phyloP scores from a whole-genome alignment of 345 rosid species.

The Corchorus capsularis region DNA sequence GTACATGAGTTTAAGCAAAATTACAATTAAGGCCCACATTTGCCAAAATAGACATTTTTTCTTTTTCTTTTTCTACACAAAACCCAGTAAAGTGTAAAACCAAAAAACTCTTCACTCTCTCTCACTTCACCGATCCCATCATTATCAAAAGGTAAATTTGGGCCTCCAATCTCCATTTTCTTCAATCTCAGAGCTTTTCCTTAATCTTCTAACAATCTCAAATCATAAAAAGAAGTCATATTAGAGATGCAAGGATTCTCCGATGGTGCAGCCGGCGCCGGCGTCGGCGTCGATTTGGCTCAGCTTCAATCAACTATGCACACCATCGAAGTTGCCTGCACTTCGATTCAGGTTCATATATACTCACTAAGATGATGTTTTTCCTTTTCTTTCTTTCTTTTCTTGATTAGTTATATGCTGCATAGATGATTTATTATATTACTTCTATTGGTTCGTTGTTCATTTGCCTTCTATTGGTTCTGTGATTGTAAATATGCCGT shows the following conservation, averaged over 20 bases:
- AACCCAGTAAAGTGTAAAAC: background rate
- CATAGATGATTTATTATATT: background rate
- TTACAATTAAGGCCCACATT: background rate
- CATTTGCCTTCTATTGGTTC: background rate
- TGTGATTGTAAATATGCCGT: background rate
- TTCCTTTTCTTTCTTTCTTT: background rate
- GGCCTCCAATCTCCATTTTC: background rate
- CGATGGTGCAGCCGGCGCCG: slow-evolving; percentile 24
- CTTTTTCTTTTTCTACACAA: background rate
- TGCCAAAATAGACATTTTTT: background rate
- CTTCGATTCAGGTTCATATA: slow-evolving; percentile 76
- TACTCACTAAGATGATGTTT: background rate
- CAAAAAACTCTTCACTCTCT: background rate
- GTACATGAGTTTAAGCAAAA: background rate
- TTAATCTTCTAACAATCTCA: slow-evolving; percentile 2
- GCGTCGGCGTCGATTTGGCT: slow-evolving; percentile 56
- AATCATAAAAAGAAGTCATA: background rate
- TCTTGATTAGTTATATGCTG: background rate
- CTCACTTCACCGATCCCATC: background rate
- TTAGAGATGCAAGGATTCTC: slow-evolving; percentile 50
- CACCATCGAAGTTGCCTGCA: slow-evolving; percentile 94
- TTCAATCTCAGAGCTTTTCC: background rate
- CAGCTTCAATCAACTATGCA: slow-evolving; percentile 86
- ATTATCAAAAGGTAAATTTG: background rate
- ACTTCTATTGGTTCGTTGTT: background rate